phyloP scores from a whole-genome alignment of 352 stramenopile genomes.

The Aphanomyces astaci region DNA sequence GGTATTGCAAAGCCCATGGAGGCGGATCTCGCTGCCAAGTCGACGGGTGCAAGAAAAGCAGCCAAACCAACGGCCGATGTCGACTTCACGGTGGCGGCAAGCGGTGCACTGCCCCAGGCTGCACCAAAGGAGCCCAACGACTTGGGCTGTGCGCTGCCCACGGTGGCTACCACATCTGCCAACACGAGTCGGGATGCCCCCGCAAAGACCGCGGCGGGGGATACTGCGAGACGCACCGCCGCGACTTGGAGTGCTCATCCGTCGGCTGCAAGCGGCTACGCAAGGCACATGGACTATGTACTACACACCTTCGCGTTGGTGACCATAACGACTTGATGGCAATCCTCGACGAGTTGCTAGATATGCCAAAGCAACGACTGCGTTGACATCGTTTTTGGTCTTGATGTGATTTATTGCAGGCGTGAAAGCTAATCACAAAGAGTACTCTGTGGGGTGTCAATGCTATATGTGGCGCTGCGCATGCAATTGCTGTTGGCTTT shows the following conservation, averaged over 20 bases:
- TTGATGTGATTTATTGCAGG: too few species aligned
- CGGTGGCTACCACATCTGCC: constrained; percentile 26
- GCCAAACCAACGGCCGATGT: constrained; percentile 72
- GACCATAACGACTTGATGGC: constrained; percentile 3
- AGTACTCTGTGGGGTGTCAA: not conserved
- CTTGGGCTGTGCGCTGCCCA: constrained; percentile 34
- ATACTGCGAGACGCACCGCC: constrained; percentile 32
- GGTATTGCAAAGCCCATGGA: constrained; percentile 72
- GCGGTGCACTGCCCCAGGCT: constrained; percentile 78
- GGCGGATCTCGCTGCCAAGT: constrained; percentile 70
- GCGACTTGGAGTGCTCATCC: not conserved
- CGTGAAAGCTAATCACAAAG: not conserved
- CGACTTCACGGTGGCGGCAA: constrained; percentile 71
- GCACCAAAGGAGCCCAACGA: constrained; percentile 72
- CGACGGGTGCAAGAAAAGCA: constrained; percentile 79
- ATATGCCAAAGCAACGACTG: not conserved
- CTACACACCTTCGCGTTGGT: not conserved
- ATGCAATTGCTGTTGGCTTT: too few species aligned
- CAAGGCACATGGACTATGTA: constrained; percentile 3
- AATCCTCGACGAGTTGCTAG: not conserved
- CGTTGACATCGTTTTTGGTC: too few species aligned
- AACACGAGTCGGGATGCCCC: constrained; percentile 31
- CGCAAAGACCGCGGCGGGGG: constrained; percentile 76
- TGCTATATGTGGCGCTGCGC: too few species aligned
- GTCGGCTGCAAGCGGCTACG: constrained; percentile 1